Evolutionary conservation across 495 filamentous ascomycete species (phyloP), one percentile per base, ranked within the genome.

Genomic region (Lasiosphaeria miniovina): DNA sequence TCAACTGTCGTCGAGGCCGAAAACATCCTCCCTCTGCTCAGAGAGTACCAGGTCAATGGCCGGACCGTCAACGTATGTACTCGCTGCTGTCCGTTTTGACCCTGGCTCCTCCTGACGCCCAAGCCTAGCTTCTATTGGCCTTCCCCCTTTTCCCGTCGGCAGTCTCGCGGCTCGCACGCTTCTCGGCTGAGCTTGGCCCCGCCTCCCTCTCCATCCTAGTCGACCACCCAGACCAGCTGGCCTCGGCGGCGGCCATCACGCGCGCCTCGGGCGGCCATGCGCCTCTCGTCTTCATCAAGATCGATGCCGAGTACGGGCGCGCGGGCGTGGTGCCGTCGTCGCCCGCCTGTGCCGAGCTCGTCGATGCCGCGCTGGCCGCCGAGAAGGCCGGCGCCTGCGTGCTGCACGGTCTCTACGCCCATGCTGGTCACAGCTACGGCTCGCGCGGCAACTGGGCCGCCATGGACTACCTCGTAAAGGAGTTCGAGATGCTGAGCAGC

Each of bases 1-100:
- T 95, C 90, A 0, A 96, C 91, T 14, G 54, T 93, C 15, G 72
- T 82, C 14, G 92, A 96, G 67, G 85, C 86, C 14, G 91, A 96
- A 68, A 79, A 82, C 57, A 73, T 93, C 10, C 40, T 83, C 14
- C 86, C 85, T 0, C 76, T 88, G 11, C 71, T 91, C 0, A 71
- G 81, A n/a, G 79, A 86, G 41, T 83, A 84, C 64, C 74, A 84
- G 59, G 54, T 59, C 1, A 59, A 71, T 10, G 81, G 80, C 5
- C 76, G 82, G 11, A 53, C 63, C 14, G 78, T 87, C 55, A 90
- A 88, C 64, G 82, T 87, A 68, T 66, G 77, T 68, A n/a, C n/a
- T 46, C 24, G 15, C 24, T 45, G 14, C 9, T 24, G 52, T 40
- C 48, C 43, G 11, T 41, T 5, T 9, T 41, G 9, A 48, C 43